A percentile compares a stretch with the other conserved stretches of the same genome.
Evolutionary conservation across 768 basidiomycete genomes (phyloP).

Genomic region (Tricholoma bakamatsutake): DNA sequence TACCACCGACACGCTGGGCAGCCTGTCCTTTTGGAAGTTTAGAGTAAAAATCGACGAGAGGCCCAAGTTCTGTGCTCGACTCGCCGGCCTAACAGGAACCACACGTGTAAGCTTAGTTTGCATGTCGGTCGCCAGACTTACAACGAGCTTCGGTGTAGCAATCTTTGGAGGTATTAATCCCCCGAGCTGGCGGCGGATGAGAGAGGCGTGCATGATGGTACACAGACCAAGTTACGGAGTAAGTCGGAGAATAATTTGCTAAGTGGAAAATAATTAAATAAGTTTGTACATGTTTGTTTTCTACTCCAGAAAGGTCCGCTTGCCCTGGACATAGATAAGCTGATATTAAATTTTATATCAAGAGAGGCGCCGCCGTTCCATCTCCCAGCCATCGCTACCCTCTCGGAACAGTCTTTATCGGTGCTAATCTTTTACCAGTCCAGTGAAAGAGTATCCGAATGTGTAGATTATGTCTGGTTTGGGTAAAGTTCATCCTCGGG

Average conservation of each 20-base stretch:
- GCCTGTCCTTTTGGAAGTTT: constrained; percentile 90
- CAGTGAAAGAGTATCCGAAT: too few species aligned
- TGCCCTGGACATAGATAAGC: too few species aligned
- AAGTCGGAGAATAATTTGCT: constrained; percentile 14
- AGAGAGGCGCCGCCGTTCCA: too few species aligned
- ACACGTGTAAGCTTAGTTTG: too few species aligned
- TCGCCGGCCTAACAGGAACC: constrained; percentile 57
- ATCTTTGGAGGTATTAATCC: constrained; percentile 93
- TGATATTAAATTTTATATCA: too few species aligned
- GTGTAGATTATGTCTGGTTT: too few species aligned
- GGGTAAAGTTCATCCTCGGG: too few species aligned
- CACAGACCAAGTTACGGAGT: constrained; percentile 15
- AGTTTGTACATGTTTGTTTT: constrained; percentile 10
- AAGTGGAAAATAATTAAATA: constrained; percentile 7
- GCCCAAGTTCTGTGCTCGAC: constrained; percentile 72
- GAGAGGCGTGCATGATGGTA: constrained; percentile 70
- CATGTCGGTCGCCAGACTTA: constrained; percentile 30
- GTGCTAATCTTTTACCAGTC: too few species aligned
- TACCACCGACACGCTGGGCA: constrained; percentile 52
- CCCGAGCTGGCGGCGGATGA: constrained; percentile 79
- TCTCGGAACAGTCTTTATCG: too few species aligned
- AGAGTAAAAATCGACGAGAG: constrained; percentile 93
- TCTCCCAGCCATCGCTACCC: too few species aligned
- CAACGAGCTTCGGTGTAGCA: constrained; percentile 84
- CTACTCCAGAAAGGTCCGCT: constrained; percentile 1